Base-by-base conservation (phyloP, 2,329 filamentous ascomycete genomes). In the Epichloe uncinata region DNA sequence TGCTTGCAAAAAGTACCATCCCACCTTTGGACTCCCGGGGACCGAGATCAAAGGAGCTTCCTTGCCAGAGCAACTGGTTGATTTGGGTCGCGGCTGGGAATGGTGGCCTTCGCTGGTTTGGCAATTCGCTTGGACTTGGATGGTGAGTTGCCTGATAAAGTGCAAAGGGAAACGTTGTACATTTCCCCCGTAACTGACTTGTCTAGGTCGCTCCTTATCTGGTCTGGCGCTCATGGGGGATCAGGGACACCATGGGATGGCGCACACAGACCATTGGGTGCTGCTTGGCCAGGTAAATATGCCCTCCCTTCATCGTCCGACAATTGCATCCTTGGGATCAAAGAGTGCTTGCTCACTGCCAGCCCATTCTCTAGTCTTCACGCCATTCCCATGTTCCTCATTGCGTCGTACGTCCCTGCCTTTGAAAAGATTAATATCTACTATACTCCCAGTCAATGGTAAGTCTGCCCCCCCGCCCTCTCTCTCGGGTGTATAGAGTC, bases 221-320 rank as follows among this genome's bases (percentile, higher is more conserved):
- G 47, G 67, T 84, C 2, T 83, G 75, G 71, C 72, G 73, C 55
- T 76, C 80, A 35, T 72, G 79, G 34, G 65, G 71, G 18, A 79
- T 85, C 53, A 69, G 70, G 26, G 81, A 85, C 56, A 79, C 78
- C 2, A 75, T 81, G 55, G 75, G 79, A 47, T 85, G 81, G 81
- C 71, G 79, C 7, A 57, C 75, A 2, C 80, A 84, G 60, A 84
- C 79, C n/a, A 75, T 78, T 34, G 64, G 61, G 11, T 75, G 71
- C 57, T 67, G 67, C 45, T 53, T 73, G 49, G 66, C 70, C 30
- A 66, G 64, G 69, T 73, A 54, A 48, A 48, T 64, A 60, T 16
- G n/a, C 2, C 8, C 8, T n/a, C 9, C n/a, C 4, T n/a, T 18
- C 2, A 26, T 38, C 6, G 33, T 11, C 5, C 5, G 9, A 8